Base-by-base conservation (phyloP, 257 asterid species). In the Fraxinus excelsior region DNA sequence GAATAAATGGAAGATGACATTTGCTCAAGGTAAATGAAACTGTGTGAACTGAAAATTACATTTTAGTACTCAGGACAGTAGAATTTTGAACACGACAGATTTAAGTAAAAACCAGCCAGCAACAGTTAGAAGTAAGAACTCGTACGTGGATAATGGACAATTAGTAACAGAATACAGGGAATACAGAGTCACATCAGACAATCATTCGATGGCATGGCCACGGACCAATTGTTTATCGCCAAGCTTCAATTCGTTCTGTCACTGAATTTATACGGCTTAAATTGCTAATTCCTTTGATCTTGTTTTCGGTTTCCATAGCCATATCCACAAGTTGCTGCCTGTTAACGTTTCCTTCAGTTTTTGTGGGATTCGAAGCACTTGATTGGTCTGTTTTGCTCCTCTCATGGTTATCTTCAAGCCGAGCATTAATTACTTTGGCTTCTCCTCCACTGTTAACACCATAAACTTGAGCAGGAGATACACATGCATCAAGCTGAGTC, bases 171-270 rank as follows among this genome's bases (percentile, higher is more conserved):
- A 82, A 65, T 40, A 73, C 72, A 78, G 72, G 67, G 70, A 67
- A 79, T 77, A 71, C 66, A 81, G 65, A 56, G 67, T 70, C 68
- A 58, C 38, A 42, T 81, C 78, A 75, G 38, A 82, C 51, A 73
- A 80, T 67, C 78, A 34, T 74, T 19, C 31, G 68, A 62, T 35
- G 67, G 37, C 58, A 58, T 25, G 67, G 58, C 70, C 70, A 44
- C 32, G 40, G 73, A 79, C n/a, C 65, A 11, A 42, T 40, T 74
- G 51, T 81, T 93, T 85, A 92, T 71, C 96, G 86, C 98, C 97
- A 91, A 3, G 94, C 94, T 83, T 95, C 99, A 60, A 84, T 86
- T 77, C 98, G 74, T 86, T 91, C 93, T 1, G 90, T 85, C 80
- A 85, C 76, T 49, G 96, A 90, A 80, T 89, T 88, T 76, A 91